Evolutionary conservation across 139 green algal genomes (phyloP), one percentile per base, ranked within the genome.

Genomic region (Tetradesmus obliquus): DNA sequence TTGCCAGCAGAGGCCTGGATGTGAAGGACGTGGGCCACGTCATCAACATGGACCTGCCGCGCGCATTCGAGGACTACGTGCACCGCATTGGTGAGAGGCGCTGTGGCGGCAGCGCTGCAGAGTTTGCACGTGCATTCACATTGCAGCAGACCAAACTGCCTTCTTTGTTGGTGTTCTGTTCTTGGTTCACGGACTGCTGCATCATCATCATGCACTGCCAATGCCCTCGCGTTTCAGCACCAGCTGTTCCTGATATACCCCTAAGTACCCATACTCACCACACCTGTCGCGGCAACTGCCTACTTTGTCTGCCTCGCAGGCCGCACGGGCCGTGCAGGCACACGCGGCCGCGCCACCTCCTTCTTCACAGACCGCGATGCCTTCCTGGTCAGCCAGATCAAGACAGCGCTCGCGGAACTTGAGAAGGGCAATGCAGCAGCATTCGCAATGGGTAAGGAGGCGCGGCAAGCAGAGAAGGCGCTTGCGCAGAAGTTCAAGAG

Each of bases 51-150:
- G 97, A 96, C 90, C 98, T 99, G 93, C 98, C 98, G 9, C 95
- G 99, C 53, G 98, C 97, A 0, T 98, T 96, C 24, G 98, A 99
- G 95, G 98, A 99, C 96, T 99, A 99, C 84, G 97, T 99, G 86
- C 98, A 99, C 92, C 90, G 94, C 72, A 95, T 95, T 79, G 94
- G 94, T 94, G 82, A 87, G 93, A 53, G n/a, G 20, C 10, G 32
- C 20, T 86, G n/a, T 86, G 32, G 71, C 22, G 22, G 62, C 62
- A 12, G 62, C 62, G 62, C 62, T 72, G 62, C 62, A 15, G 62
- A 12, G 62, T 13, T 72, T 12, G 62, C 62, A 72, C 12, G 10
- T 72, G 62, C 12, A 72, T 45, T 45, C 32, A 45, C 32, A 45
- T 45, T 45, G 0, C 32, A 45, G 32, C 32, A 45, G 32, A 45